These are phyloP conservation scores for Podosphaera fusca DNA, from an alignment of 2,329 filamentous ascomycete genomes.

Conservation along the genomic window DNA sequence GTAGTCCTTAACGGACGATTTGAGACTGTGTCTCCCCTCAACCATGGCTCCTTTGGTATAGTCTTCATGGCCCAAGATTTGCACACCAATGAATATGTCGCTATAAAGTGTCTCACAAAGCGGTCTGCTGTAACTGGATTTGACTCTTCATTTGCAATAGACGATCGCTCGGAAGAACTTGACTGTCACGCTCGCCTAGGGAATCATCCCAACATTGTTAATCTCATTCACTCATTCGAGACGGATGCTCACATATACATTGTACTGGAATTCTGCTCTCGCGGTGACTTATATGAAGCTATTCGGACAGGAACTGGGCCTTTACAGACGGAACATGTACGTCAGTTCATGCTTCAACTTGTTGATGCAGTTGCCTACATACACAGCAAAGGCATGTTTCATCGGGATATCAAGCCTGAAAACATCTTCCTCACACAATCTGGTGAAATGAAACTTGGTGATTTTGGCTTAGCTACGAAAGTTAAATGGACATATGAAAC, in stretches of 20 bases:
- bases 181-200: slow-evolving; percentile 60
- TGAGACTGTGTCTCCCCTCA: slow-evolving; percentile 76
- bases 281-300: slow-evolving; percentile 91
- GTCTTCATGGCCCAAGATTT: slow-evolving; percentile 81
- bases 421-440: slow-evolving; percentile 86
- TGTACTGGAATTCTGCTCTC: slow-evolving; percentile 84
- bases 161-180: slow-evolving; percentile 64
- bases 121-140: slow-evolving; percentile 32
- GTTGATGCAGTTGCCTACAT: slow-evolving; percentile 76
- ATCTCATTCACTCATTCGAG: slow-evolving; percentile 75
- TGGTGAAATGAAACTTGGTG: slow-evolving; percentile 84
- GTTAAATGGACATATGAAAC: slow-evolving; percentile 81
- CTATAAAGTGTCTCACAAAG: slow-evolving; percentile 93
- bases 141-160: slow-evolving; percentile 41
- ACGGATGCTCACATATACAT: slow-evolving; percentile 76
- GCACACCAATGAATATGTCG: slow-evolving; percentile 55
- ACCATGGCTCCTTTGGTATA: slow-evolving; percentile 97
- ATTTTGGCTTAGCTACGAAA: slow-evolving; percentile 80
- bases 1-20: slow-evolving; percentile 75
- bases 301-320: slow-evolving; percentile 77
- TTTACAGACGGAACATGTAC: slow-evolving; percentile 84
- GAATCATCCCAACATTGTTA: slow-evolving; percentile 78
- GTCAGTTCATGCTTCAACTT: slow-evolving; percentile 89
- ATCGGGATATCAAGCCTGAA: slow-evolving; percentile 97
- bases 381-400: slow-evolving; percentile 76